Percentiles rank a stretch among this genome's conserved stretches.
Evolutionary conservation across 1,139 yeast genomes (phyloP).

Genomic region (Lodderomyces oxycetoniae): DNA sequence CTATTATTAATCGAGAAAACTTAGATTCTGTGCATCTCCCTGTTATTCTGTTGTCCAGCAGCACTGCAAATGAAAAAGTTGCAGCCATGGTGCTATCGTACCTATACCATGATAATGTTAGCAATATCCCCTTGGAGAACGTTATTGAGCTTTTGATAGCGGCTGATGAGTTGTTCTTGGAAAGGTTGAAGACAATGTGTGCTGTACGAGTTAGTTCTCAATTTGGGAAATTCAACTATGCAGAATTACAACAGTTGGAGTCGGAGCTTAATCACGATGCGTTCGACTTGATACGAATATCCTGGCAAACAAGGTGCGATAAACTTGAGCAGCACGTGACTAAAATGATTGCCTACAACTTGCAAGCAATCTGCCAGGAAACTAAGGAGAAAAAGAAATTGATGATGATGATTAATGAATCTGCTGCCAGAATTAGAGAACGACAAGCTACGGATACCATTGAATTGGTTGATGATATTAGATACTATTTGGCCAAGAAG

Average conservation of each 20-base stretch:
- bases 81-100: conserved; percentile 54
- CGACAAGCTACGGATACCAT: conserved; percentile 77
- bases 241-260: conserved; percentile 19
- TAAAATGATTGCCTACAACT: conserved; percentile 48
- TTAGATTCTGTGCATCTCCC: conserved; percentile 25
- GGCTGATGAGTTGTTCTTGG: conserved; percentile 61
- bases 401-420: conserved; percentile 27
- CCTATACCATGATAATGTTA: conserved; percentile 57
- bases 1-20: conserved; percentile 22
- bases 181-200: conserved; percentile 60
- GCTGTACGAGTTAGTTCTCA: conserved; percentile 53
- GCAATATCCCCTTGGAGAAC: conserved; percentile 41
- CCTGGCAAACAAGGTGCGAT: conserved; percentile 66
- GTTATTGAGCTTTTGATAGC: conserved; percentile 54
- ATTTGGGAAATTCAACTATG: conserved; percentile 19
- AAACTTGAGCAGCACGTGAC: conserved; percentile 64
- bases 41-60: conserved; percentile 25
- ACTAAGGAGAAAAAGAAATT: conserved; percentile 23
- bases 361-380: conserved; percentile 34
- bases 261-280: conserved; percentile 32
- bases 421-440: conserved; percentile 53
- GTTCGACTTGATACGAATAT: conserved; percentile 55
- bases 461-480: conserved; percentile 71
- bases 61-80: conserved; percentile 28
- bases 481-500: conserved; percentile 56